Base-by-base conservation (phyloP, 345 rosid species). In the Adansonia digitata region DNA sequence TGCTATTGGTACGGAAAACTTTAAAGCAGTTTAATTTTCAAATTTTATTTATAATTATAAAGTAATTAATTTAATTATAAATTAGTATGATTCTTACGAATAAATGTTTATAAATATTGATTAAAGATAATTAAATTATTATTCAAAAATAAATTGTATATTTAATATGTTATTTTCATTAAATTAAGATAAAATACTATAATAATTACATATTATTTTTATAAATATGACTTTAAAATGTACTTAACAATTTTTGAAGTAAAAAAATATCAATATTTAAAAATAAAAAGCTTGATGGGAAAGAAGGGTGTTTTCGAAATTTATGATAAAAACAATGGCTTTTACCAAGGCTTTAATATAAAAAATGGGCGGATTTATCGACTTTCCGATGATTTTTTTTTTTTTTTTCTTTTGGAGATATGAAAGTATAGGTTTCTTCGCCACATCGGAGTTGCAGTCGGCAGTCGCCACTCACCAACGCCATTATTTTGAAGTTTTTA, bases 401-500 rank as follows among this genome's bases (percentile, higher is more conserved):
- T n/a, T n/a, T n/a, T n/a, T n/a, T 17, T 57, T 51, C n/a, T 2
- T n/a, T 51, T 24, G 7, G 18, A 63, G 29, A 11, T 8, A n/a
- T 37, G n/a, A 5, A 37, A 37, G 10, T 20, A 34, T 74, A 56
- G 77, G 72, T 75, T 34, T 73, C 62, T 80, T 84, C 80, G 85
- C 75, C 80, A 52, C 84, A 74, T 61, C 72, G 78, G 84, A 66
- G 81, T 74, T 62, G 78, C 82, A 68, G 77, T 46, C 63, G 27
- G 35, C n/a, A n/a, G n/a, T n/a, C n/a, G n/a, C 63, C 63, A 12
- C 63, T 48, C 78, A 18, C 26, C 73, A 10, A 14, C 76, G 57
- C 63, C 68, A 15, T 53, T 46, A 69, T 15, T 62, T 22, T 26
- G 2, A 29, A 65, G 7, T 29, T 27, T 29, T 15, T 5, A 11